Conservation (phyloP, 2,329 filamentous ascomycete species). For the Plenodomus tracheiphilus region DNA sequence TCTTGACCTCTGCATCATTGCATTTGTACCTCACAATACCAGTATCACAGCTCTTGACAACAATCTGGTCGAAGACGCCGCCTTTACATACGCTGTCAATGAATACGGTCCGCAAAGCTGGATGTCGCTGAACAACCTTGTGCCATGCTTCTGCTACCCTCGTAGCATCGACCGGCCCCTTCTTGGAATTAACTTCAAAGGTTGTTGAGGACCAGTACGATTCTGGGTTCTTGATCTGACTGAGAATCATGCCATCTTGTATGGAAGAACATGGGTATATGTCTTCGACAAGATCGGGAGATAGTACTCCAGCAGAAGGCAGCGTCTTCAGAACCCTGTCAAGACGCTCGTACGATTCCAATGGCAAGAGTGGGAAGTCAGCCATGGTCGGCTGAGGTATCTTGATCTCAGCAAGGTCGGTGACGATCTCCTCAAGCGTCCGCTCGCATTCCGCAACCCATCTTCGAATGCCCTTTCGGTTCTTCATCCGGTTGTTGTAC, state of each 20-base stretch:
- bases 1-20: slow-evolving; percentile 23
- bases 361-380: slow-evolving; percentile 37
- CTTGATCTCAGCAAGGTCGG: slow-evolving; percentile 22
- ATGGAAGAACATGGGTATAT: slow-evolving; percentile 40
- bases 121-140: slow-evolving; percentile 37
- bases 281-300: slow-evolving; percentile 32
- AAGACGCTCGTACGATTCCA: slow-evolving; percentile 37
- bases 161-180: slow-evolving; percentile 23
- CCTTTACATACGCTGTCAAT: slow-evolving; percentile 41
- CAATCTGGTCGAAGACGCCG: slow-evolving; percentile 42
- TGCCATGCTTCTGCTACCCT: slow-evolving; percentile 33
- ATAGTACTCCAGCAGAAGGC: slow-evolving; percentile 22
- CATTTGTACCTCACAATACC: slow-evolving; percentile 28
- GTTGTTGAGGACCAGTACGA: slow-evolving; percentile 37
- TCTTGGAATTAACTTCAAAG: slow-evolving; percentile 32
- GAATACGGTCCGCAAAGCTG: slow-evolving; percentile 39
- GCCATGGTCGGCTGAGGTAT: slow-evolving; percentile 34
- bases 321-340: slow-evolving; percentile 34
- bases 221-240: slow-evolving; percentile 35
- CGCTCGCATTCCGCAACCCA: slow-evolving; percentile 41
- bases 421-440: slow-evolving; percentile 36
- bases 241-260: slow-evolving; percentile 40
- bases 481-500: slow-evolving; percentile 40
- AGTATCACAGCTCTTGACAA: slow-evolving; percentile 29
- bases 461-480: slow-evolving; percentile 36